Percentiles rank a stretch among this genome's conserved stretches.
These are phyloP conservation scores for Metarhizium album DNA, from an alignment of 2,329 filamentous ascomycete species.

Conservation along the genomic window DNA sequence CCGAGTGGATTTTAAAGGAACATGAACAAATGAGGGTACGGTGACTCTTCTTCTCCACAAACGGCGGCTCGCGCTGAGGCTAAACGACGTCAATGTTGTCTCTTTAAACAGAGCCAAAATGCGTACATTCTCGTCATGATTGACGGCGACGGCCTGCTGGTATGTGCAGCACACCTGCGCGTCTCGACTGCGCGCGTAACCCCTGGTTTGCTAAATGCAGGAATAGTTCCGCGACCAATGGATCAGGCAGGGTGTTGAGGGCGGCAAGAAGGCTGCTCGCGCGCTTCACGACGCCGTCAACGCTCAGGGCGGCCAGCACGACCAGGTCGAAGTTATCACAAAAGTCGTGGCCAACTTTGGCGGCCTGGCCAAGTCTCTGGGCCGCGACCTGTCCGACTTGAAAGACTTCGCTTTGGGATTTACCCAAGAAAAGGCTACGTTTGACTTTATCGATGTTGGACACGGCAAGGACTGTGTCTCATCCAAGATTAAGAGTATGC, in stretches of 20 bases:
- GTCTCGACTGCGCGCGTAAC: no score
- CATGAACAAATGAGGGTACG: slow-evolving; percentile 37
- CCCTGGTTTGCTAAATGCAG: neutral
- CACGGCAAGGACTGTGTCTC: slow-evolving; percentile 46
- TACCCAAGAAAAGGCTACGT: slow-evolving; percentile 45
- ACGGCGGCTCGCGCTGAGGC: neutral
- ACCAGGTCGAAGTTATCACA: slow-evolving; percentile 42
- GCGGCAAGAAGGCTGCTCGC: slow-evolving; percentile 41
- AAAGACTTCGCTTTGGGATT: slow-evolving; percentile 50
- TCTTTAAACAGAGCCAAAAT: slow-evolving; percentile 35
- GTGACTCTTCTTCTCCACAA: slow-evolving; percentile 6
- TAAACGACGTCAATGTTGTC: no score
- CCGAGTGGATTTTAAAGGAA: slow-evolving; percentile 25
- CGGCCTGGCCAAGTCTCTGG: slow-evolving; percentile 39
- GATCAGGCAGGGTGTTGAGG: slow-evolving; percentile 42
- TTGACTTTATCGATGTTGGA: slow-evolving; percentile 54
- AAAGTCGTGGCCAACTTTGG: slow-evolving; percentile 46
- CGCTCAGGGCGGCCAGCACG: slow-evolving; percentile 32
- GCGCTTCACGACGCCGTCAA: slow-evolving; percentile 37
- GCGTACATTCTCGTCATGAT: slow-evolving; percentile 50
- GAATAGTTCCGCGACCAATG: slow-evolving; percentile 45
- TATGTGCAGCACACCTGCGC: slow-evolving; percentile 20
- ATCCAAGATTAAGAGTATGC: slow-evolving; percentile 49
- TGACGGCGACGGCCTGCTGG: slow-evolving; percentile 53
- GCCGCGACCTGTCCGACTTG: slow-evolving; percentile 35